Base-by-base conservation (phyloP, 805 yeast species). In the Candida orba region DNA sequence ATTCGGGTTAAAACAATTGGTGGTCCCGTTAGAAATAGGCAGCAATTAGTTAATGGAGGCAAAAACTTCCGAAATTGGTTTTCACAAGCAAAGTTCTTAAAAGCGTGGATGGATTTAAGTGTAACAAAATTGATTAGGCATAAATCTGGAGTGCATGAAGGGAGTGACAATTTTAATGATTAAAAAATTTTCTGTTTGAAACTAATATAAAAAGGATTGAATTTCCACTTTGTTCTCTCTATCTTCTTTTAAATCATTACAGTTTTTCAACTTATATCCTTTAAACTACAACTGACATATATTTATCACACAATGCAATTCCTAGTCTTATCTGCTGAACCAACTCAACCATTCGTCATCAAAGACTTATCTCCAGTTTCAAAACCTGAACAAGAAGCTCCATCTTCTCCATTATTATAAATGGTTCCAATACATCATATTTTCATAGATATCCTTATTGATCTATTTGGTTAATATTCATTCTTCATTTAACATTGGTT, bases 291-390 rank as follows among this genome's bases (percentile, higher is more conserved):
- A 7, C 15, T 10, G 25, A 18, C 23, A 38, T 17, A 13, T 20
- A 18, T 18, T 20, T 20, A 20, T 20, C 23, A 33, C 35, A 49
- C 15, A 42, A 58, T 58, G 60, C 56, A 55, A 46, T 80, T 76
- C 62, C 68, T 81, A 60, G 68, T 71, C 38, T 69, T 81, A 60
- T 70, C 81, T 34, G 71, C 78, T 42, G 78, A 77, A 48, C 63
- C 72, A 40, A 69, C 76, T 45, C 69, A 75, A 61, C 87, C 89
- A 52, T 81, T 80, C 54, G 72, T 81, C 43, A 79, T 81, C 54
- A 80, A 81, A 54, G 64, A 74, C 48, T 71, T 79, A 37, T 79
- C 86, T 2, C 87, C 86, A 31, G 71, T 70, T 8, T 46, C 54
- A 13, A 43, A 47, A 37, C 46, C 52, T 41, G 37, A 36, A 13